Evolutionary conservation across 345 rosid species (phyloP).

Genomic region (Acer yangbiense): DNA sequence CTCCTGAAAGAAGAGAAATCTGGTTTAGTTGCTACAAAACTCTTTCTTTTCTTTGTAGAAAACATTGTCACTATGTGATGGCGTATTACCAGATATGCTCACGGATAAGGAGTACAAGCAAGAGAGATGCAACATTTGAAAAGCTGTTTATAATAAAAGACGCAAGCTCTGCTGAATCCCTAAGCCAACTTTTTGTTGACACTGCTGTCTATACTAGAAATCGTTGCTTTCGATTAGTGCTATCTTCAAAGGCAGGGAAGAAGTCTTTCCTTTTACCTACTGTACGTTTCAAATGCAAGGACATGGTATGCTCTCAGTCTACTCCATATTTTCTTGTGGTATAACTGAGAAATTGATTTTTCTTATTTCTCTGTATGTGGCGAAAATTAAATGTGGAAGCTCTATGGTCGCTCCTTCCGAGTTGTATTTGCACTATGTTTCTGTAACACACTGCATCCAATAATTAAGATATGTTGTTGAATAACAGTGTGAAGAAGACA

Average conservation of each 20-base stretch:
- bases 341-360: conserved; percentile 1
- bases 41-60: conserved; percentile 7
- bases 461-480: conserved; percentile 22
- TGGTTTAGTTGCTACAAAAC: conserved; percentile 11
- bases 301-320: conserved; percentile 59
- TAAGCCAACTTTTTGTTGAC: conserved; percentile 75
- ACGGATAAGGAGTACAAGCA: conserved; percentile 53
- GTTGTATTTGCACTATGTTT: background rate
- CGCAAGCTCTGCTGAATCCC: conserved; percentile 44
- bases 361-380: background rate
- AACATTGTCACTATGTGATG: conserved; percentile 19
- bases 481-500: conserved; percentile 72
- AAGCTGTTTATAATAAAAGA: conserved; percentile 70
- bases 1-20: conserved; percentile 4
- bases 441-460: background rate
- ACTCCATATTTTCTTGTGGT: background rate
- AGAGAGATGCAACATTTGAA: conserved; percentile 50
- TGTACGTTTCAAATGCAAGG: conserved; percentile 74
- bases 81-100: conserved; percentile 67
- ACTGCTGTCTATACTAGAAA: conserved; percentile 93
- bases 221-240: conserved; percentile 88
- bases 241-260: conserved; percentile 97
- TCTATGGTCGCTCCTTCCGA: background rate
- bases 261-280: conserved; percentile 80
- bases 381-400: background rate